These are phyloP conservation scores for Clarireedia hainanense DNA, from an alignment of 2,329 filamentous ascomycete genomes.

Conservation along the genomic window DNA sequence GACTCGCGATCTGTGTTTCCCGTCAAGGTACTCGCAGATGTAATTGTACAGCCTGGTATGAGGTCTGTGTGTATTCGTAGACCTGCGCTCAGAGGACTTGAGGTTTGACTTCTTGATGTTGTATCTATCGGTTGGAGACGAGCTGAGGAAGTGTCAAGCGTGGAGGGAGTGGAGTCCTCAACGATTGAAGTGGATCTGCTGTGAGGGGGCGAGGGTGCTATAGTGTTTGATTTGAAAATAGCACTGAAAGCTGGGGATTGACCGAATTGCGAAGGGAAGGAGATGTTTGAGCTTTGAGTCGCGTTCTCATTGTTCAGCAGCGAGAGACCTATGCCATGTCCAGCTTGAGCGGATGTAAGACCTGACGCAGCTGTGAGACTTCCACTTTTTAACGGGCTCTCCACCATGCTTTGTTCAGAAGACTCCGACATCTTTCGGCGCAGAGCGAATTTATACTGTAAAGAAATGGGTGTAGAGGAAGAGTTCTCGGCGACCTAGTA, in stretches of 20 bases:
- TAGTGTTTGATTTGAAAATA: constrained; percentile 33
- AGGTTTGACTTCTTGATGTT: constrained; percentile 5
- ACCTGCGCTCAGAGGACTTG: constrained; percentile 26
- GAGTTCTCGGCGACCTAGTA: background rate
- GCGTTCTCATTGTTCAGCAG: background rate
- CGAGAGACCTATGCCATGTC: background rate
- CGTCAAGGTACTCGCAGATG: constrained; percentile 18
- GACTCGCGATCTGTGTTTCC: constrained; percentile 14
- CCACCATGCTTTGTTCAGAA: constrained; percentile 2
- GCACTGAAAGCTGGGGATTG: constrained; percentile 5
- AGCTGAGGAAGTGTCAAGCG: constrained; percentile 20
- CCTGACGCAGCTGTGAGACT: constrained; percentile 1
- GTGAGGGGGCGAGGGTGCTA: constrained; percentile 31
- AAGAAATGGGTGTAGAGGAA: background rate
- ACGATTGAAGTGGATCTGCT: constrained; percentile 8
- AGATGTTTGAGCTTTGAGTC: background rate
- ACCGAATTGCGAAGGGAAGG: background rate
- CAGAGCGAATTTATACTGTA: background rate
- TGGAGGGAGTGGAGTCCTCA: constrained; percentile 13
- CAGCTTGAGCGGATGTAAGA: background rate
- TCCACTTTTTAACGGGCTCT: background rate
- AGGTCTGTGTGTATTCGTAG: constrained; percentile 33
- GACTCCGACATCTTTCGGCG: background rate
- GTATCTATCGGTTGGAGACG: constrained; percentile 13
- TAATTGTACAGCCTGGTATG: constrained; percentile 20